A percentile compares a stretch with the other conserved stretches of the same genome.
These are phyloP conservation scores for Coemansia brasiliensis DNA, from an alignment of 192 early-diverging fungal species.

Conservation along the genomic window DNA sequence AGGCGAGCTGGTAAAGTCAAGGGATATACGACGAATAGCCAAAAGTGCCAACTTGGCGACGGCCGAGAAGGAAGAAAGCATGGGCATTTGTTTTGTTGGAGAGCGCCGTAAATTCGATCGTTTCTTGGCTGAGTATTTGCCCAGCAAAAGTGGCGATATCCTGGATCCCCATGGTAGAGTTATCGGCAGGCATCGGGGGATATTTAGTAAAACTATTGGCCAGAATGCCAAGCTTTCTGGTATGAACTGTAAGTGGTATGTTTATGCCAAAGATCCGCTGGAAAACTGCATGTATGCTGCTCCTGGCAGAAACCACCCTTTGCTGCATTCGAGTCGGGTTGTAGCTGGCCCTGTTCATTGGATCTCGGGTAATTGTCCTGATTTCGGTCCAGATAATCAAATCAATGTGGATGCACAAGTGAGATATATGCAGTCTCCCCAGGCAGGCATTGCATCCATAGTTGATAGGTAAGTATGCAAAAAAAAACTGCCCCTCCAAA, in stretches of 20 bases:
- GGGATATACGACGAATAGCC: constrained; percentile 72
- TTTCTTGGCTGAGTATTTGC: constrained; percentile 69
- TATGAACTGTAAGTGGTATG: constrained; percentile 70
- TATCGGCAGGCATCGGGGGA: constrained; percentile 58
- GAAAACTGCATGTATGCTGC: constrained; percentile 71
- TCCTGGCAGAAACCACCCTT: constrained; percentile 50
- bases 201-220: constrained; percentile 79
- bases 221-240: constrained; percentile 68
- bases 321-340: constrained; percentile 19
- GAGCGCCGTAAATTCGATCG: constrained; percentile 72
- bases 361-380: constrained; percentile 45
- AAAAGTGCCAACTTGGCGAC: constrained; percentile 55
- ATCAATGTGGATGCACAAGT: constrained; percentile 54
- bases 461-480: constrained; percentile 19
- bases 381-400: constrained; percentile 12
- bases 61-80: constrained; percentile 79
- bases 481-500: background rate
- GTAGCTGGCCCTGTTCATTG: constrained; percentile 48
- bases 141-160: constrained; percentile 43
- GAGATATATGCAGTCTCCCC: constrained; percentile 61
- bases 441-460: constrained; percentile 40
- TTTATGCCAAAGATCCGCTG: constrained; percentile 64
- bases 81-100: constrained; percentile 97
- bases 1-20: constrained; percentile 66
- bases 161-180: constrained; percentile 38